A percentile compares a stretch with the other conserved stretches of the same genome.
Evolutionary conservation across 1,284 basidiomycete genomes (phyloP).

Genomic region (Boletus smithii): DNA sequence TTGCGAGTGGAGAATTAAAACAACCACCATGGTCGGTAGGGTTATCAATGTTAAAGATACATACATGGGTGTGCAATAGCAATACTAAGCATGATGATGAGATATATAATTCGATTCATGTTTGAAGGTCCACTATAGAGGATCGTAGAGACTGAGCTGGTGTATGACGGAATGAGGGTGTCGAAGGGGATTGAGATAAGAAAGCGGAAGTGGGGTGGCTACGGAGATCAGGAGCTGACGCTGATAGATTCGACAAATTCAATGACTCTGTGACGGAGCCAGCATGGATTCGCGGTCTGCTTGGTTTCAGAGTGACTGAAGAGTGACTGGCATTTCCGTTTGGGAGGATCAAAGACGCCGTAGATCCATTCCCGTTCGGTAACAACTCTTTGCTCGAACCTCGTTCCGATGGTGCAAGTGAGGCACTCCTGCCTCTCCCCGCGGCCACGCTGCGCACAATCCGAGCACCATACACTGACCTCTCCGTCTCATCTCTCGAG

Average conservation of each 20-base stretch:
- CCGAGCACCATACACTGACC: constrained; percentile 41
- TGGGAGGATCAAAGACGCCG: constrained; percentile 13
- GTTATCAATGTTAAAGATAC: constrained; percentile 15
- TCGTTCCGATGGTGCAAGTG: constrained; percentile 28
- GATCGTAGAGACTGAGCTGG: constrained; percentile 12
- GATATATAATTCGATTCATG: constrained; percentile 20
- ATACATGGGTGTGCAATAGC: constrained; percentile 26
- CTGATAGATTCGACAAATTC: constrained; percentile 19
- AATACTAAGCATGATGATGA: constrained; percentile 15
- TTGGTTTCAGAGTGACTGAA: constrained; percentile 24
- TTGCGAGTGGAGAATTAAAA: background rate
- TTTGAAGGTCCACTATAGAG: constrained; percentile 14
- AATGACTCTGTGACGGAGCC: constrained; percentile 5
- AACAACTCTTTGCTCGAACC: constrained; percentile 9
- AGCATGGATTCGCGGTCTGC: constrained; percentile 10
- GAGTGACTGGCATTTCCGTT: constrained; percentile 28
- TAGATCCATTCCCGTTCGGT: constrained; percentile 13
- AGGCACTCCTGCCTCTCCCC: constrained; percentile 39
- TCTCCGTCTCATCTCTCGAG: constrained; percentile 20
- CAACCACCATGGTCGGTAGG: background rate
- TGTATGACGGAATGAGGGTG: constrained; percentile 8
- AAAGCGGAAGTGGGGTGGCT: constrained; percentile 8
- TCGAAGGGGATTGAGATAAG: constrained; percentile 9
- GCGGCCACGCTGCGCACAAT: constrained; percentile 58
- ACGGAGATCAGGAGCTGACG: constrained; percentile 29